Evolutionary conservation across 768 basidiomycete genomes (phyloP).

Genomic region (Collybiopsis confluens): DNA sequence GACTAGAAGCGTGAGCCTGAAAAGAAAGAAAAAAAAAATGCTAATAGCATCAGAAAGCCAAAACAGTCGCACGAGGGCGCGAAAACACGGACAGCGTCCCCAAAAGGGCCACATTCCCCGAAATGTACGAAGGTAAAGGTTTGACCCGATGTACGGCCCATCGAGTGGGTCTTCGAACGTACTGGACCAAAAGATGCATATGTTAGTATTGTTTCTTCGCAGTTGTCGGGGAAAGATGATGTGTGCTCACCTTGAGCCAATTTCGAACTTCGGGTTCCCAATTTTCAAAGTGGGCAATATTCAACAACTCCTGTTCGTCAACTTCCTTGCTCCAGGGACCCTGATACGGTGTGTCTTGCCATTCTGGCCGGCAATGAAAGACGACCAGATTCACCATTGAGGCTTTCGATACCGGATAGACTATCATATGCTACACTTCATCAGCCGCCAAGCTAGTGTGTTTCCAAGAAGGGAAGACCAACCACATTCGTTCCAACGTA

Average conservation of each 20-base stretch:
- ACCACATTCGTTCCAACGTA: constrained; percentile 15
- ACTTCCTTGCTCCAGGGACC: constrained; percentile 27
- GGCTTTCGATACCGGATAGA: constrained; percentile 38
- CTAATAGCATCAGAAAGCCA: neutral
- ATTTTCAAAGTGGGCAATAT: constrained; percentile 22
- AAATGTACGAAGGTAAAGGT: constrained; percentile 23
- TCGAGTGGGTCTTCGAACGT: constrained; percentile 18
- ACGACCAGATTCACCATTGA: constrained; percentile 35
- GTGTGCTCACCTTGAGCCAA: constrained; percentile 28
- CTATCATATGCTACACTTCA: constrained; percentile 34
- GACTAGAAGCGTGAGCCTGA: constrained; percentile 35
- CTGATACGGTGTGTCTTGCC: constrained; percentile 22
- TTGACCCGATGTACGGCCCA: constrained; percentile 29
- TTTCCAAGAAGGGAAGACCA: neutral
- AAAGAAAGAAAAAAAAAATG: neutral
- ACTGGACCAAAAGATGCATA: too few species aligned
- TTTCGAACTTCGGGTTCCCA: constrained; percentile 34
- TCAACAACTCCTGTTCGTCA: constrained; percentile 23
- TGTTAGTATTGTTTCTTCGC: too few species aligned
- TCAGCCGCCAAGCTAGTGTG: too few species aligned
- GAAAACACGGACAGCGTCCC: constrained; percentile 25
- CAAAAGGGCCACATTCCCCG: constrained; percentile 29
- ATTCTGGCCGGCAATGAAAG: constrained; percentile 26
- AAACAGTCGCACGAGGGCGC: neutral
- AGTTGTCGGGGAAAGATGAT: too few species aligned